Conservation (phyloP, 2,329 filamentous ascomycete genomes). For the Polychaeton citri region DNA sequence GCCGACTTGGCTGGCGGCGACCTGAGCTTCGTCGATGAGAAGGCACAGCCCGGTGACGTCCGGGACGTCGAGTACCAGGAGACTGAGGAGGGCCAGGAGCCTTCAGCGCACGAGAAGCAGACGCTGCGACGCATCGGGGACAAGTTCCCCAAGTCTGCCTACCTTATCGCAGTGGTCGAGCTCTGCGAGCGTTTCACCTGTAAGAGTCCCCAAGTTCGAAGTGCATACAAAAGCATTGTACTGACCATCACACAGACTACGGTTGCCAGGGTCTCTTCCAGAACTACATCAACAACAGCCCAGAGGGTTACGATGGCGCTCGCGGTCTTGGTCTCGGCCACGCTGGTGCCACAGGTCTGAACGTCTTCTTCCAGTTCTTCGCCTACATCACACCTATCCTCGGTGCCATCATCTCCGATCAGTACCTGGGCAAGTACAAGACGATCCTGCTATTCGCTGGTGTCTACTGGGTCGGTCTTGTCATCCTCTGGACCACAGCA, state of each 20-base stretch:
- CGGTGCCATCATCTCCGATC: constrained; percentile 46
- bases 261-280: constrained; percentile 33
- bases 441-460: constrained; percentile 55
- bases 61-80: constrained; percentile 9
- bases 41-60: background rate
- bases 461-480: constrained; percentile 52
- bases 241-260: constrained; percentile 12
- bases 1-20: constrained; percentile 10
- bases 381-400: constrained; percentile 35
- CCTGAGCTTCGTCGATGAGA: constrained; percentile 7
- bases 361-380: constrained; percentile 37
- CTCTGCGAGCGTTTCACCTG: constrained; percentile 38
- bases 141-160: constrained; percentile 32
- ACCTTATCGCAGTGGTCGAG: constrained; percentile 36
- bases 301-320: constrained; percentile 24
- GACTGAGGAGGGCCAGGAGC: constrained; percentile 22
- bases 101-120: constrained; percentile 28
- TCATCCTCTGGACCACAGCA: constrained; percentile 52
- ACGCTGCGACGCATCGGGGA: constrained; percentile 34
- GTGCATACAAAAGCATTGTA: no score
- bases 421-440: constrained; percentile 54
- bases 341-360: constrained; percentile 29
- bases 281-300: constrained; percentile 35
- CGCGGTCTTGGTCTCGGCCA: constrained; percentile 29
- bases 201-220: constrained; percentile 17